These are phyloP conservation scores for Cucumis melo DNA, from an alignment of 306 rosid genomes.

Conservation along the genomic window DNA sequence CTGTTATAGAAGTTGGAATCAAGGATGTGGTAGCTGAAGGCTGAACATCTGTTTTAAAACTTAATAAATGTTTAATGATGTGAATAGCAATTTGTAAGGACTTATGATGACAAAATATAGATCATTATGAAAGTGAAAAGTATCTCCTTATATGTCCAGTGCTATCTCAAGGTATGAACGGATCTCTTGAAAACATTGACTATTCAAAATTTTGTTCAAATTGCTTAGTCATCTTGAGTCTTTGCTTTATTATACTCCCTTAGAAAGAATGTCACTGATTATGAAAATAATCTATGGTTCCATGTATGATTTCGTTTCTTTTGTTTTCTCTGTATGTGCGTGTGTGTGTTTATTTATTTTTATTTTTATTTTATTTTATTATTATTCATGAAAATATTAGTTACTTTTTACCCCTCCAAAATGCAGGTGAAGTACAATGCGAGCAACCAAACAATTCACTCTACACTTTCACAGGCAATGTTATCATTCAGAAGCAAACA, in stretches of 20 bases:
- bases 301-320: neutral
- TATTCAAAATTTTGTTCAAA: neutral
- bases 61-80: neutral
- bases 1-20: neutral
- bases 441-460: constrained; percentile 95
- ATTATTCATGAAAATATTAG: neutral
- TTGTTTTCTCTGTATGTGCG: neutral
- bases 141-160: neutral
- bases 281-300: neutral
- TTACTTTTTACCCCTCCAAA: neutral
- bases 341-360: no score
- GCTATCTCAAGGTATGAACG: neutral
- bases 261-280: neutral
- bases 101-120: neutral
- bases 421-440: constrained; percentile 88
- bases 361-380: no score
- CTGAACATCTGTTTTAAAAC: neutral
- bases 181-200: neutral
- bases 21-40: neutral
- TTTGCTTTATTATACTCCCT: neutral
- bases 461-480: constrained; percentile 88
- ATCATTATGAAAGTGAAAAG: neutral
- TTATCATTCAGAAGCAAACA: constrained; percentile 66
- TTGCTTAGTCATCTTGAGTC: neutral
- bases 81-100: neutral